These are phyloP conservation scores for Eragrostis curvula DNA, from an alignment of 176 grass and related monocot genomes.

Conservation along the genomic window DNA sequence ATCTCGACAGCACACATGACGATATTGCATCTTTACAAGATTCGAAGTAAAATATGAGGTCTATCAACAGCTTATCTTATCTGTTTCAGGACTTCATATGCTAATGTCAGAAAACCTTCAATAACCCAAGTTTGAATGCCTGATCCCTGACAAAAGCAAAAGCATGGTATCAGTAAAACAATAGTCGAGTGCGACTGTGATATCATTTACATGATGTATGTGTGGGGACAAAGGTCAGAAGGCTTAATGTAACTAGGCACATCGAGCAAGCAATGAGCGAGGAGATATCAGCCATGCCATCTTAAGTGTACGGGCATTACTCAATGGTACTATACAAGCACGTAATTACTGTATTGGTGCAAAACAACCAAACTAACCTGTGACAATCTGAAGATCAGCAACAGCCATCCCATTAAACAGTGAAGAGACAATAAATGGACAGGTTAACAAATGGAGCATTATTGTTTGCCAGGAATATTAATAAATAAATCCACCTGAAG, in stretches of 20 bases:
- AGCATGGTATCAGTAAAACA: neutral
- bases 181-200: neutral
- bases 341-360: neutral
- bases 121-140: neutral
- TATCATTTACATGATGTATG: neutral
- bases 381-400: slow-evolving; percentile 40
- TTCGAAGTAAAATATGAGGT: slow-evolving; percentile 20
- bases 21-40: slow-evolving; percentile 29
- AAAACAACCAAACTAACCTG: slow-evolving; percentile 30
- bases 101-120: slow-evolving; percentile 34
- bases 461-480: slow-evolving; percentile 16
- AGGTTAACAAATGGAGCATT: slow-evolving; percentile 36
- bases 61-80: neutral
- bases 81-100: slow-evolving; percentile 11
- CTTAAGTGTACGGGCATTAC: slow-evolving; percentile 2
- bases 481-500: slow-evolving; percentile 43
- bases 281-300: slow-evolving; percentile 6
- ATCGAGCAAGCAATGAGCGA: slow-evolving; percentile 12
- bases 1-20: neutral
- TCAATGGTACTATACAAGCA: slow-evolving; percentile 1
- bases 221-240: neutral
- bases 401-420: slow-evolving; percentile 8
- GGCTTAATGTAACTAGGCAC: slow-evolving; percentile 11
- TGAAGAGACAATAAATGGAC: slow-evolving; percentile 32
- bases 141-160: slow-evolving; percentile 14